These are phyloP conservation scores for Inga leiocalycina DNA, from an alignment of 306 rosid species.

Conservation along the genomic window DNA sequence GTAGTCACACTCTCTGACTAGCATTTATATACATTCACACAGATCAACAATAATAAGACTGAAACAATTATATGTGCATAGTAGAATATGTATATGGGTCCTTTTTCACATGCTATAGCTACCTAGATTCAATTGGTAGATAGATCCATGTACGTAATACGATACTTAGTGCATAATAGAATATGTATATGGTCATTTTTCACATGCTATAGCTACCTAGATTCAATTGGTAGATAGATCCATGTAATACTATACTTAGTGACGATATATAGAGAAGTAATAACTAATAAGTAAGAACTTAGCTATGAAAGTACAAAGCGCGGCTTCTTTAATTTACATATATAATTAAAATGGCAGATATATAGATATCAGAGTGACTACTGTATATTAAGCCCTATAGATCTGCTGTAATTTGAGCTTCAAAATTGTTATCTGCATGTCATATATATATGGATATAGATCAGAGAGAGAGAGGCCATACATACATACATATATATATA, in stretches of 20 bases:
- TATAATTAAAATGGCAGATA: not conserved
- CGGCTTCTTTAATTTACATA: not conserved
- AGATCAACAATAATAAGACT: not conserved
- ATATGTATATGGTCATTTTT: conserved; percentile 42
- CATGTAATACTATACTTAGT: conserved; percentile 31
- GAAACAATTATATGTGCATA: conserved; percentile 17
- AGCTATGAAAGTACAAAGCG: conserved; percentile 1
- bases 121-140: not conserved
- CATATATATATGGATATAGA: not conserved
- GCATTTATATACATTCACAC: conserved; percentile 18
- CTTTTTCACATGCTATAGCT: conserved; percentile 37
- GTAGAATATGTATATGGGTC: conserved; percentile 38
- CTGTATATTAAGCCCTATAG: not conserved
- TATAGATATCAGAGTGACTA: not conserved
- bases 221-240: not conserved
- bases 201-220: conserved; percentile 30
- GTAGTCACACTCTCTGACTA: conserved; percentile 5
- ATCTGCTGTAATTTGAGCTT: not conserved
- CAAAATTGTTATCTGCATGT: not conserved
- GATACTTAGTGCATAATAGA: conserved; percentile 7
- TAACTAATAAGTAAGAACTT: conserved; percentile 55
- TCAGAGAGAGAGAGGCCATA: not conserved
- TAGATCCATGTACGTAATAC: conserved; percentile 28
- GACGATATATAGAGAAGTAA: conserved; percentile 43
- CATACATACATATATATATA: not conserved